Evolutionary conservation across 2,329 filamentous ascomycete species (phyloP), one percentile per base, ranked within the genome.

Genomic region (Neopestalotiopsis clavispora): DNA sequence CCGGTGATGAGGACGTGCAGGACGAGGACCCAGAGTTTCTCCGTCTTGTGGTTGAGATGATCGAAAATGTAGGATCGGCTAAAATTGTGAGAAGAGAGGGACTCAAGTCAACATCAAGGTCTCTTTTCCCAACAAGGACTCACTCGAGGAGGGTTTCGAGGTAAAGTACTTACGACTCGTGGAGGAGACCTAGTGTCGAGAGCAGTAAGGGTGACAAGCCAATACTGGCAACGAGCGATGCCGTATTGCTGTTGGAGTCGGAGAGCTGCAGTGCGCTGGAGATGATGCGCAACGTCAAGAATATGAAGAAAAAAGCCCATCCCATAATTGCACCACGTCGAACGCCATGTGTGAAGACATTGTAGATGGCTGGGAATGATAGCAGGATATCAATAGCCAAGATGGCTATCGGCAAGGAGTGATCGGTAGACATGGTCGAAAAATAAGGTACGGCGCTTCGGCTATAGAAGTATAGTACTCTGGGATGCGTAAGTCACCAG

Each of bases 131-230:
- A 38, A 38, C 6, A 38, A 38, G 34, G 59, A n/a, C 34, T 12
- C 52, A 14, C 17, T 17, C n/a, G 10, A 13, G 58, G 14, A 5
- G 23, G 58, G 30, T 12, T 28, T 28, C 4, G 7, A 12, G n/a
- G 23, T 32, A 30, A 13, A 30, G 40, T 6, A 73, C 78, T 70
- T 62, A 79, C 79, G 77, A 73, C 72, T 83, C 79, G 58, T 81
- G 77, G 0, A 82, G 68, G 10, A 82, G 73, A 0, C 80, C 78
- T 20, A 71, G 71, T 4, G 72, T 69, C 5, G 75, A 72, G 13
- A 78, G 71, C n/a, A 78, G 71, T 1, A 84, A 71, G 2, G 81
- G 81, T 6, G 80, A 81, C 2, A 83, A 68, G 4, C 81, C 81
- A 42, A 84, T 73, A 38, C 76, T 80, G 34, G 76, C 71, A 20